phyloP scores from a whole-genome alignment of 2,329 filamentous ascomycete species.

The Coniochaeta hoffmannii region DNA sequence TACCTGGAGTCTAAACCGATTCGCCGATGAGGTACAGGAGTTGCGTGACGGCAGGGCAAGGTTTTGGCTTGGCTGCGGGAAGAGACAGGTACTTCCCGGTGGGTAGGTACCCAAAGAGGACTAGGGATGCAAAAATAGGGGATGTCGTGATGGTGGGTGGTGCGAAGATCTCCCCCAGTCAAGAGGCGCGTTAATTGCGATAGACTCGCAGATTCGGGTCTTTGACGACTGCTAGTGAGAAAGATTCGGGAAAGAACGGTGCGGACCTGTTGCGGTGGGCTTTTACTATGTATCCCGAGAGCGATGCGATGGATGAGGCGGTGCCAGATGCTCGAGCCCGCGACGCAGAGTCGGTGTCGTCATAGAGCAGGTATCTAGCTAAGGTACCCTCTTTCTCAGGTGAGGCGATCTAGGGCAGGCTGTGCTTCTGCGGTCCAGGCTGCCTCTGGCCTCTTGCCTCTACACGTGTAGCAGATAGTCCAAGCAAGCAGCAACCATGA shows the following conservation, averaged over 20 bases:
- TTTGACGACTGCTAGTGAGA: too few relatives aligned
- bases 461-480: too few relatives aligned
- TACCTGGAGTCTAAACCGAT: not conserved
- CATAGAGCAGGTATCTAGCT: not conserved
- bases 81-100: not conserved
- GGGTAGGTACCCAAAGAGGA: not conserved
- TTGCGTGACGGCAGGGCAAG: not conserved
- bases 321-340: not conserved
- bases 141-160: too few relatives aligned
- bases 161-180: too few relatives aligned
- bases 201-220: too few relatives aligned
- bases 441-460: too few relatives aligned
- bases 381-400: not conserved
- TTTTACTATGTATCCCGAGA: too few relatives aligned
- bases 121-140: not conserved
- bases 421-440: not conserved
- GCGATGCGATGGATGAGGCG: too few relatives aligned
- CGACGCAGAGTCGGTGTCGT: not conserved
- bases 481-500: too few relatives aligned
- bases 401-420: not conserved
- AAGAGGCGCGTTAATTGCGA: too few relatives aligned
- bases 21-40: not conserved
- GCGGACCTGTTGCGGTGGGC: too few relatives aligned
- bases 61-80: not conserved
- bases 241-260: too few relatives aligned